Evolutionary conservation across 2,329 filamentous ascomycete species (phyloP).

Genomic region (Alternaria brassicicola): DNA sequence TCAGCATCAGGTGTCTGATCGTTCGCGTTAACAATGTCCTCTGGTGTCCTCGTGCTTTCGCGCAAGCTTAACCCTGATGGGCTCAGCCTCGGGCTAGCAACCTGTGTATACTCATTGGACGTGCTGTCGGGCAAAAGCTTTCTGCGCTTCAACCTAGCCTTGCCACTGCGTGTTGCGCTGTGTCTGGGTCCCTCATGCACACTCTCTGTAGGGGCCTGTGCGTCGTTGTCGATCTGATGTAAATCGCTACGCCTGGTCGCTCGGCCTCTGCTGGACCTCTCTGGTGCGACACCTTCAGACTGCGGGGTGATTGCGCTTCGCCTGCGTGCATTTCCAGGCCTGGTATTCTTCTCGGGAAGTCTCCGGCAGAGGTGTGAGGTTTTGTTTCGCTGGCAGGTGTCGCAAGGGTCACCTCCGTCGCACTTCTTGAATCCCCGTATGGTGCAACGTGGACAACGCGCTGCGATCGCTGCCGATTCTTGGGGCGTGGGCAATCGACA

Average conservation of each 20-base stretch:
- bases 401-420: conserved; percentile 11
- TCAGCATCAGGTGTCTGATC: neutral
- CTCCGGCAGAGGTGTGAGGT: conserved; percentile 3
- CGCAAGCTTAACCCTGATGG: neutral
- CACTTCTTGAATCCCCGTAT: conserved; percentile 20
- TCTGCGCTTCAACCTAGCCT: neutral
- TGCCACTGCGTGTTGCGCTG: neutral
- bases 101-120: neutral
- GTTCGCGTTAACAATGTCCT: neutral
- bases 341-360: neutral
- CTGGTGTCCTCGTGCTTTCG: neutral
- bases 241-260: neutral
- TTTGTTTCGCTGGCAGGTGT: conserved; percentile 15
- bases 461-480: conserved; percentile 15
- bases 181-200: accelerated
- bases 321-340: neutral
- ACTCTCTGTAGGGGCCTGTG: neutral
- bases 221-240: neutral
- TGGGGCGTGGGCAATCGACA: conserved; percentile 18
- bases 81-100: neutral
- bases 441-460: conserved; percentile 23
- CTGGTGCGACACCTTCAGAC: neutral
- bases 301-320: neutral
- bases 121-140: neutral
- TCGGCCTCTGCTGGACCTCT: neutral